phyloP scores from a whole-genome alignment of 2,329 filamentous ascomycete species.

The Rhexocercosporidium sp. region DNA sequence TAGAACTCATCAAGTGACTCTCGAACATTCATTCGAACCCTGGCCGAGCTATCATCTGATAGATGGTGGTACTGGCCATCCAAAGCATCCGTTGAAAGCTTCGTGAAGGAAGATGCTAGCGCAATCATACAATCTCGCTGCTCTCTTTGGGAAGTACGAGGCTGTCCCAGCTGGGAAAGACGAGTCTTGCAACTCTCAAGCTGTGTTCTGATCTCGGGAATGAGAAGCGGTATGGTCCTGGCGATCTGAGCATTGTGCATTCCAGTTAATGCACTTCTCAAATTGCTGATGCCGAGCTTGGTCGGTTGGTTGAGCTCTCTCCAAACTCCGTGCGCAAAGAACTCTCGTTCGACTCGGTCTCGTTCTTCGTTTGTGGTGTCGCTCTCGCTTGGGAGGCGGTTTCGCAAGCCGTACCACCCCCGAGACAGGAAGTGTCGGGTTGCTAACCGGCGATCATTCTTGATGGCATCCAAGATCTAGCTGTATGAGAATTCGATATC shows the following conservation, averaged over 20 bases:
- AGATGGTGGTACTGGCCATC: constrained; percentile 25
- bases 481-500: background rate
- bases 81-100: constrained; percentile 19
- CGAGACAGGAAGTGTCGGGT: constrained; percentile 5
- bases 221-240: constrained; percentile 6
- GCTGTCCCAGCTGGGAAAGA: constrained; percentile 10
- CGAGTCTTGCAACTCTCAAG: background rate
- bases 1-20: constrained; percentile 4
- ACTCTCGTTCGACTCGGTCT: constrained; percentile 14
- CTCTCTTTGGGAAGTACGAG: constrained; percentile 11
- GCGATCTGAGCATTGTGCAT: constrained; percentile 21
- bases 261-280: constrained; percentile 15
- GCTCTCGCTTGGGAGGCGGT: constrained; percentile 8
- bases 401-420: constrained; percentile 23
- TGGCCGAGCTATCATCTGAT: constrained; percentile 14
- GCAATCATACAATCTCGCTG: constrained; percentile 12
- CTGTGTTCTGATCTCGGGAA: constrained; percentile 11
- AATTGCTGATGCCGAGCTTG: constrained; percentile 10
- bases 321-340: constrained; percentile 11
- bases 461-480: constrained; percentile 20
- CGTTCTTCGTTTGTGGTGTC: constrained; percentile 11
- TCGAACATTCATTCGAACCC: constrained; percentile 7
- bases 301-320: background rate
- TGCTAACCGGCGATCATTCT: constrained; percentile 5
- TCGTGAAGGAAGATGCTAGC: constrained; percentile 21